Evolutionary conservation across 345 rosid species (phyloP), one percentile per base, ranked within the genome.

Genomic region (Anacardium occidentale): DNA sequence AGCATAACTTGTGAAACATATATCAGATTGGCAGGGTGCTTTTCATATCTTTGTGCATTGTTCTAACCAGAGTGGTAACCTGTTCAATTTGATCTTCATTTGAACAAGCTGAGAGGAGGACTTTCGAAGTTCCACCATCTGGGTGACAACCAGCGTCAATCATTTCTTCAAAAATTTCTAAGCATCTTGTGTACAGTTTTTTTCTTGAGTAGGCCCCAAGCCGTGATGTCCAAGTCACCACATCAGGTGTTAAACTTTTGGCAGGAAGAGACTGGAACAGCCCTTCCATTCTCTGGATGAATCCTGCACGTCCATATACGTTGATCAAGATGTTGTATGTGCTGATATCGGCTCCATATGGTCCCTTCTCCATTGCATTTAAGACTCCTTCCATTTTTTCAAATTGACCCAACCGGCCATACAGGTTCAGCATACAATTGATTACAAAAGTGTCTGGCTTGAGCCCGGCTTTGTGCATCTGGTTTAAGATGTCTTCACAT

Each of bases 191-290:
- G 73, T 89, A 94, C 15, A 89, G 78, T 72, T 90, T 94, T 91
- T 91, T 94, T 63, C 90, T 89, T 0, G 98, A 89, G 79, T 90
- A 91, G 34, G 89, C 95, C 9, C 92, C 94, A 0, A 89, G 73
- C 59, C 96, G 82, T 4, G 97, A 90, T 0, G 98, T 94, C 98
- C 97, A 94, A 10, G 98, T 94, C 74, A 94, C 95, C 2, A 90
- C 98, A 72, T 94, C 96, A 0, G 96, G 87, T 60, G 60, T 83
- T 68, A 88, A 54, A 11, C 73, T 80, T 76, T 65, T 89, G 53
- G 66, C 71, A 13, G 82, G 67, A 52, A 91, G 82, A 34, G 79
- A 78, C 0, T 14, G 63, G 72, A 94, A 91, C 62, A 89, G 64
- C 60, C 76, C 88, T 69, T 91, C 97, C 70, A 89, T 83, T 77